Conservation (phyloP, 768 basidiomycete species). For the Suillus discolor region DNA sequence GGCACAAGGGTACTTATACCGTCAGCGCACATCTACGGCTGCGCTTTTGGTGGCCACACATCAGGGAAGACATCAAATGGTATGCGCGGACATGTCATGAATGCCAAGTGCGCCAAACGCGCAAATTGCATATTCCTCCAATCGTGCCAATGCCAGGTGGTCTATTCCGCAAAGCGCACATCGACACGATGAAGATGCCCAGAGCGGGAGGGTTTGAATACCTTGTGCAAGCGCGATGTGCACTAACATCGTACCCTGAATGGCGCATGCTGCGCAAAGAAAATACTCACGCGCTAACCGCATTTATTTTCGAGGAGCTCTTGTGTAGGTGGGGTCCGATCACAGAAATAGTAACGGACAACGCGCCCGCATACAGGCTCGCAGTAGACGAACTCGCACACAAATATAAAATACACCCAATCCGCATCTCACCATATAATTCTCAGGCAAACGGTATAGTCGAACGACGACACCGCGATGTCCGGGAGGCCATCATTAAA, state of each 20-base stretch:
- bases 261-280: slow-evolving; percentile 34
- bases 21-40: rapidly evolving
- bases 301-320: slow-evolving; percentile 25
- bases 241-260: slow-evolving; percentile 16
- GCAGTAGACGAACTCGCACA: neutral
- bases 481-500: slow-evolving; percentile 14
- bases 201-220: slow-evolving; percentile 8
- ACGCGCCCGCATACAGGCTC: too few species aligned
- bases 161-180: neutral
- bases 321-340: slow-evolving; percentile 12
- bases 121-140: neutral
- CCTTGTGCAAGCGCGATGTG: slow-evolving; percentile 19
- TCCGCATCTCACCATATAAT: neutral
- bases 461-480: slow-evolving; percentile 3
- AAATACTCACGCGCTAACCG: neutral
- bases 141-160: neutral
- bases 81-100: neutral
- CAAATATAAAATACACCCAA: too few species aligned
- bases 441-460: neutral
- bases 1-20: slow-evolving; percentile 8
- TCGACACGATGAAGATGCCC: slow-evolving; percentile 12
- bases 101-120: neutral
- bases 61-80: neutral
- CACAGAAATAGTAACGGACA: slow-evolving; percentile 13
- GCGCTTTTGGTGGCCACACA: slow-evolving; percentile 3